Percentiles rank a stretch among this genome's conserved stretches.
Conservation (phyloP, 2,329 filamentous ascomycete species). For the Microascus cirrosus region DNA sequence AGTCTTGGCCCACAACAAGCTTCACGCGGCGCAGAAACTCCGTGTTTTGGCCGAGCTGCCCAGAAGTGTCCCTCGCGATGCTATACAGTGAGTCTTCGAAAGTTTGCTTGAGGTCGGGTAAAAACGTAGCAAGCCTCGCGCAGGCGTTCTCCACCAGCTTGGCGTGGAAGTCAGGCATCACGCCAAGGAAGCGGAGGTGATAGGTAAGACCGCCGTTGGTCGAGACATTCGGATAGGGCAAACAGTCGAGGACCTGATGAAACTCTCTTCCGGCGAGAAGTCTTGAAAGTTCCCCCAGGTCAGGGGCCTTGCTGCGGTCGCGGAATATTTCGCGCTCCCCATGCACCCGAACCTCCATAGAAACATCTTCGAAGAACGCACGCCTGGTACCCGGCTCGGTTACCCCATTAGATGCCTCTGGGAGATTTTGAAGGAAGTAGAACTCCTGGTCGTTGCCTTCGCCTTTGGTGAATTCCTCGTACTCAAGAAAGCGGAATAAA, state of each 20-base stretch:
- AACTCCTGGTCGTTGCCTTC: slow-evolving; percentile 27
- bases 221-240: slow-evolving; percentile 17
- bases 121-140: background rate
- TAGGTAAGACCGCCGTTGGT: slow-evolving; percentile 5
- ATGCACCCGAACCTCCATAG: slow-evolving; percentile 25
- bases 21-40: slow-evolving; percentile 6
- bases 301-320: slow-evolving; percentile 19
- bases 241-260: slow-evolving; percentile 14
- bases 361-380: slow-evolving; percentile 37
- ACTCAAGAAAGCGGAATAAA: slow-evolving; percentile 38
- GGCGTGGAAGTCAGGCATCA: slow-evolving; percentile 18
- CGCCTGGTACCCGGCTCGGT: slow-evolving; percentile 29
- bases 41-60: slow-evolving; percentile 4
- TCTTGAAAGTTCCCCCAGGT: slow-evolving; percentile 15
- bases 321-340: slow-evolving; percentile 24
- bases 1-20: slow-evolving; percentile 6
- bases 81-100: slow-evolving; percentile 8
- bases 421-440: slow-evolving; percentile 22
- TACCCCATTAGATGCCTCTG: slow-evolving; percentile 9
- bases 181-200: slow-evolving; percentile 17
- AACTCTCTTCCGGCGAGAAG: slow-evolving; percentile 13
- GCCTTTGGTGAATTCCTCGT: slow-evolving; percentile 26
- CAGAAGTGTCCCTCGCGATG: slow-evolving; percentile 6
- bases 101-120: background rate
- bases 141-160: slow-evolving; percentile 9